Base-by-base conservation (phyloP, 257 asterid genomes). In the Petrea volubilis region DNA sequence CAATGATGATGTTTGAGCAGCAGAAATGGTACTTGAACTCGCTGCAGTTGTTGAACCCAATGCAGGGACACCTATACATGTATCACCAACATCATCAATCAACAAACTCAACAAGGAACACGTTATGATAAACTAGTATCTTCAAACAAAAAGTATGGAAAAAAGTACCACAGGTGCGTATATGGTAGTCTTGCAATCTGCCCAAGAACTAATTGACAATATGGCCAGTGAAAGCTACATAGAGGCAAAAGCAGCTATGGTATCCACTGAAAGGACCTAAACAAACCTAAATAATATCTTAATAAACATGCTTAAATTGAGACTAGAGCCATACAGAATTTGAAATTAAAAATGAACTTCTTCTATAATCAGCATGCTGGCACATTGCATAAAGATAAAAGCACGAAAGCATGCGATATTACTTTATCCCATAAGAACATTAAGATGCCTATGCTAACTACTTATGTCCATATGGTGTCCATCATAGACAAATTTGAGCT, bases 1-100 rank as follows among this genome's bases (percentile, higher is more conserved):
- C 31, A 82, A 62, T 23, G 96, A 80, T 67, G 97, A 74, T 44
- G 90, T 78, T 80, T 82, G 97, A 74, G 90, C 73, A 67, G 96
- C 78, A 81, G 90, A 80, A 75, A 77, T 74, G 68, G 96, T 40
- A 71, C 71, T 74, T 75, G 86, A 65, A 74, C 78, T 78, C 63
- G 60, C 77, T 74, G 88, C 77, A 60, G 71, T 64, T 55, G 87
- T 73, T 75, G 94, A 81, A 73, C 86, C 80, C 61, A 75, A 67
- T 72, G 79, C 61, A 27, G 83, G 60, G 21, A 44, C 65, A 43
- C 92, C 94, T 81, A 40, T 38, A 65, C 12, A 60, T 31, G 56
- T 38, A 62, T 72, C 23, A 33, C 23, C 34, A 41, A 72, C 33
- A 69, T 53, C 50, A 70, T 36, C 67, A 18, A 74, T 76, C 65